phyloP scores from a whole-genome alignment of 306 rosid species.

The Ammopiptanthus mongolicus region DNA sequence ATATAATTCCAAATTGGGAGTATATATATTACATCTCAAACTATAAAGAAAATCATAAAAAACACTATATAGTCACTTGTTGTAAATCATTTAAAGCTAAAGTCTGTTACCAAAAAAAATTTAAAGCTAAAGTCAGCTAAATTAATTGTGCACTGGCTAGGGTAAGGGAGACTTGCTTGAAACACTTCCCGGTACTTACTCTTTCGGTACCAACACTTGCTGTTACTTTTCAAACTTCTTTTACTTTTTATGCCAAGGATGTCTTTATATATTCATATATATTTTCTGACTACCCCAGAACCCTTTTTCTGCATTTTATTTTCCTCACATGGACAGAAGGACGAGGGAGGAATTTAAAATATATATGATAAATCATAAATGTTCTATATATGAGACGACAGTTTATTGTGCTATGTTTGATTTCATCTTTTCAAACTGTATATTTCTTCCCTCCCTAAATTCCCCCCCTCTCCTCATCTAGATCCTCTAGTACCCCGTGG shows the following conservation, averaged over 20 bases:
- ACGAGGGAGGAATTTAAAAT: not conserved
- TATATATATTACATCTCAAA: not conserved
- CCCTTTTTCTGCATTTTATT: conserved; percentile 7
- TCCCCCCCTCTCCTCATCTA: not conserved
- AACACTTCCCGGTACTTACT: not conserved
- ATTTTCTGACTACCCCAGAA: conserved; percentile 15
- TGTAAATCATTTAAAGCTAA: not conserved
- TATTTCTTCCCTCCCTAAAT: not conserved
- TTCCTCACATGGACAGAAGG: not conserved
- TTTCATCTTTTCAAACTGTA: not conserved
- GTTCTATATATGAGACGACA: not conserved
- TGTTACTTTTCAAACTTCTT: conserved; percentile 16
- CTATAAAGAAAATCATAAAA: not conserved
- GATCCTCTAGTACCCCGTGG: not conserved
- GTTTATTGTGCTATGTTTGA: not conserved
- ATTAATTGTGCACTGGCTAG: conserved; percentile 13
- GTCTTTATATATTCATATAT: conserved; percentile 23
- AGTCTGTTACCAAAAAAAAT: too few relatives aligned
- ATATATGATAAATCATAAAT: not conserved
- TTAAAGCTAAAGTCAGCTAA: not conserved
- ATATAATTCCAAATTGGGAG: not conserved
- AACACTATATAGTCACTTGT: not conserved
- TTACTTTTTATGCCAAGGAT: conserved; percentile 29
- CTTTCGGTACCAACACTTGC: not conserved
- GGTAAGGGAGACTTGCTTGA: conserved; percentile 25